Percentiles rank a stretch among this genome's conserved stretches.
Conservation (phyloP, 2,329 filamentous ascomycete species). For the Colletotrichum sp. region DNA sequence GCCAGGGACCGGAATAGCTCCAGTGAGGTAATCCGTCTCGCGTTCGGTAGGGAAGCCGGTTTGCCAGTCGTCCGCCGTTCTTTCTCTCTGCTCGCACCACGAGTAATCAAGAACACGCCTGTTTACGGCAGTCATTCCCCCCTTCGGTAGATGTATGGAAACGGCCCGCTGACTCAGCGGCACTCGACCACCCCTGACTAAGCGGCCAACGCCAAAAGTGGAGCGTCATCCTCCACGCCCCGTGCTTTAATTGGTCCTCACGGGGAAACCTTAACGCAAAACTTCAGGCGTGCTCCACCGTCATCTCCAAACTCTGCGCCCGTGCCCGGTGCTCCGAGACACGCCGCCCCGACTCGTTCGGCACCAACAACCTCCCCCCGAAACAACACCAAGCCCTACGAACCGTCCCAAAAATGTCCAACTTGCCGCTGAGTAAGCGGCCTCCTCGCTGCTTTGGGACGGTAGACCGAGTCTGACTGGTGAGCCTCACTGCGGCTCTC, state of each 20-base stretch:
- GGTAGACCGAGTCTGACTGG: neutral
- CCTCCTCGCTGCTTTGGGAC: neutral
- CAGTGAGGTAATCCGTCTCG: neutral
- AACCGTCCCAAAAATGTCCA: neutral
- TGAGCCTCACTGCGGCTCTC: neutral
- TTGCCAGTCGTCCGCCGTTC: neutral
- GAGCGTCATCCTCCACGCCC: neutral
- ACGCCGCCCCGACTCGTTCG: constrained; percentile 1
- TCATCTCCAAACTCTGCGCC: neutral
- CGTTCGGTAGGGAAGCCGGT: neutral
- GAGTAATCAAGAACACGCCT: neutral
- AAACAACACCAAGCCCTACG: neutral
- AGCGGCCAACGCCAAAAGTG: neutral
- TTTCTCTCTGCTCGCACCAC: neutral
- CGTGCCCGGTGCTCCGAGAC: neutral
- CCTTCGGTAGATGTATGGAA: constrained; percentile 10
- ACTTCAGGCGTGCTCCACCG: neutral
- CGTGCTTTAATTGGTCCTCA: neutral
- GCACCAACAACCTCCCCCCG: neutral
- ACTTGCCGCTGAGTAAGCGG: constrained; percentile 7
- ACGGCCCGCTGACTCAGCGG: constrained; percentile 17
- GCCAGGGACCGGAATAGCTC: neutral
- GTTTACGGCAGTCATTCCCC: neutral
- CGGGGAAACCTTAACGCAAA: neutral
- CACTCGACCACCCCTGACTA: rapidly evolving